Base-by-base conservation (phyloP, 2,329 filamentous ascomycete species). In the Paradendryphiella salina region DNA sequence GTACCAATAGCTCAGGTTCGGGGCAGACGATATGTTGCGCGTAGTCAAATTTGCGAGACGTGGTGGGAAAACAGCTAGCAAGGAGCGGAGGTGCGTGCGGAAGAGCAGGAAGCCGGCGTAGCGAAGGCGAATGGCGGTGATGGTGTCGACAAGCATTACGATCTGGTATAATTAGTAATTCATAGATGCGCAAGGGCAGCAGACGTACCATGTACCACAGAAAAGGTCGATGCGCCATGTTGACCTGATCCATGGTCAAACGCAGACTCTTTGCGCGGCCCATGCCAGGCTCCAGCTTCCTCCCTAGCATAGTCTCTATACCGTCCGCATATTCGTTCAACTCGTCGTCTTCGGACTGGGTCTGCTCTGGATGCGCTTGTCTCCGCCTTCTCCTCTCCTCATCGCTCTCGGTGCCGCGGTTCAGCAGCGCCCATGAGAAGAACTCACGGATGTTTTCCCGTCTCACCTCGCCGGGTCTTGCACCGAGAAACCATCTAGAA, bases 401-500 rank as follows among this genome's bases (percentile, higher is more conserved):
- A 14, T 62, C 61, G 20, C 74, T 71, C 39, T 69, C 66, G 3
- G 77, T 72, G 8, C 73, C 75, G 8, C 74, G 73, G 54, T 86
- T 84, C 52, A 86, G 82, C 61, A 89, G 84, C 1, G 82, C 85
- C 87, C 87, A 90, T 7, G 81, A 75, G 17, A 87, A 69, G 59
- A 88, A 89, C 54, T 87, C 83, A 57, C 78, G 79, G 44, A 89
- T 71, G 61, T 89, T 88, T n/a, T 88, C 85, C n/a, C 80, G 75
- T 36, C 79, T 77, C 46, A 90, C 83, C 28, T 86, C 83, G 14
- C 75, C 67, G 1, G 76, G 50, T 8, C 79, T 74, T 1, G 85
- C 82, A 26, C 81, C 82, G n/a, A 84, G 75, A 57, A 89, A 88
- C 87, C 87, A 90, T 52, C 78, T 76, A 40, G 74, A 76, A 34